A percentile compares a stretch with the other conserved stretches of the same genome.
Conservation (phyloP, 2,329 filamentous ascomycete species). For the Colletotrichum sp. region DNA sequence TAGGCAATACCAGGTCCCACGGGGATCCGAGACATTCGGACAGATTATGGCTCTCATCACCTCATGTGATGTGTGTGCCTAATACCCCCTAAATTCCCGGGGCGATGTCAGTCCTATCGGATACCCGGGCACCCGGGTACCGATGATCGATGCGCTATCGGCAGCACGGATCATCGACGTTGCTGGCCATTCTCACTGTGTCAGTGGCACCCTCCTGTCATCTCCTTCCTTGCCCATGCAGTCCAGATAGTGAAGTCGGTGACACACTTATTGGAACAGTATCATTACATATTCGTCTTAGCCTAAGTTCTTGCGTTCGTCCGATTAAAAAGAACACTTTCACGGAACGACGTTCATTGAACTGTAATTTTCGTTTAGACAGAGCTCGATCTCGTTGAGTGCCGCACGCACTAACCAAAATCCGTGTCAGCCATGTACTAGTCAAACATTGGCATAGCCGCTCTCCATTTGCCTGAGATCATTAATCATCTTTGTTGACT, state of each 20-base stretch:
- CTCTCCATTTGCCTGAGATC: neutral
- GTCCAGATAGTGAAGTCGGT: neutral
- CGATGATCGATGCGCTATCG: neutral
- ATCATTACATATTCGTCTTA: neutral
- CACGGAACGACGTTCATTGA: neutral
- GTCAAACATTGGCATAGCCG: neutral
- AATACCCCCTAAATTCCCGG: neutral
- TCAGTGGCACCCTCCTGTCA: neutral
- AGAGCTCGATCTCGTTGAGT: neutral
- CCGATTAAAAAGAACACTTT: neutral
- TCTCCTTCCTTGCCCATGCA: neutral
- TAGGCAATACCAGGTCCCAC: neutral
- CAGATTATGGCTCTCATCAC: neutral
- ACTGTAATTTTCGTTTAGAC: neutral
- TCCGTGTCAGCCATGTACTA: neutral
- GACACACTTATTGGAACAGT: neutral
- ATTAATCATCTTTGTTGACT: neutral
- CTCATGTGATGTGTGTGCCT: neutral
- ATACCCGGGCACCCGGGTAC: neutral
- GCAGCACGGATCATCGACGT: neutral
- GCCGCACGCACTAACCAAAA: neutral
- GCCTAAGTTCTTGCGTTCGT: neutral
- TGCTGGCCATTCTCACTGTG: neutral
- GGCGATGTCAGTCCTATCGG: fast-evolving
- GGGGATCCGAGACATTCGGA: neutral